Base-by-base conservation (phyloP, 1,139 yeast genomes). In the Pichia cactophila region DNA sequence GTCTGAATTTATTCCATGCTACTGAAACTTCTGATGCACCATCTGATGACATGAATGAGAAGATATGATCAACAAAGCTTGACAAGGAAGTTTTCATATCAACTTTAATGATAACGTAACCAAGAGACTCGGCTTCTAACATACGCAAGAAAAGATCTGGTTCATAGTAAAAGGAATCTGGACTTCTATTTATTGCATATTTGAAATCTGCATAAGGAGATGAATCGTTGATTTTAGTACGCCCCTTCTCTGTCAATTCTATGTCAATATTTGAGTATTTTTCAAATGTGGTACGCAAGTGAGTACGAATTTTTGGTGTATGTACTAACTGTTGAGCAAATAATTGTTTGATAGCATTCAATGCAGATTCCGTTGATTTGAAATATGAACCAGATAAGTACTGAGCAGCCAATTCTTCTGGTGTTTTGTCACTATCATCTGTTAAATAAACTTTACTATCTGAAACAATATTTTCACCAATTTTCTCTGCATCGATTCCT, bases 151-250 rank as follows among this genome's bases (percentile, higher is more conserved):
- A 86, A 31, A 85, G 71, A 60, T 88, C 95, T 0, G 98, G 97
- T 47, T 80, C 74, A 42, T 73, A 73, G 4, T 80, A 77, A 59
- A 94, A 77, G 52, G 89, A 92, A 11, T 77, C 76, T 11, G 92
- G 83, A 1, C 87, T 75, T 61, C 94, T 77, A 66, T 88, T 86
- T 49, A 81, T 77, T 17, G 96, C 95, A 66, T 92, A 94, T 65
- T 92, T 94, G 69, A 94, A 83, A 61, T 88, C 96, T 53, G 85
- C 88, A 61, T 82, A 90, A 1, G 92, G 86, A 55, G 92, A 83
- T 54, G 82, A 82, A 50, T 78, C 81, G 57, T 85, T 95, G 55
- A 92, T 92, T 56, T 84, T 81, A 44, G 80, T 73, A 59, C 80
- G 80, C 54, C 99, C 99, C 68, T 87, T 89, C 56, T 89, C 95